phyloP scores from a whole-genome alignment of 116 monocot species.

The Papilionanthe hybrid region DNA sequence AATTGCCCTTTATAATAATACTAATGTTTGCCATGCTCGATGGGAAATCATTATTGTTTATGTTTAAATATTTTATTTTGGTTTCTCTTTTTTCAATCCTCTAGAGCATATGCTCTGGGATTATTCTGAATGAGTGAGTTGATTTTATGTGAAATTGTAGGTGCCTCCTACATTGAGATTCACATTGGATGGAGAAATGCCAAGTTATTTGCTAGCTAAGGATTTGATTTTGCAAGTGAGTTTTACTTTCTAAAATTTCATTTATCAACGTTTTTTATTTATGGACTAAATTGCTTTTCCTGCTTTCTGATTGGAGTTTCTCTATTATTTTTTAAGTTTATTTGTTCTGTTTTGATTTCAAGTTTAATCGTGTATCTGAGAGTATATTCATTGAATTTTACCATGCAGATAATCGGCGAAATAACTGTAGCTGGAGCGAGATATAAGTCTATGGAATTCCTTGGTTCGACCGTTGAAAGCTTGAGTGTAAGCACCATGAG shows the following conservation, averaged over 20 bases:
- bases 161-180: constrained; percentile 93
- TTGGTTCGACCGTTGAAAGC: constrained; percentile 83
- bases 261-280: not conserved
- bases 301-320: not conserved
- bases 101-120: not conserved
- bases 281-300: not conserved
- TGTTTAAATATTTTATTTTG: not conserved
- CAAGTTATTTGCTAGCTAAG: constrained; percentile 87
- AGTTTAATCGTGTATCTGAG: not conserved
- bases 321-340: not conserved
- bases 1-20: not conserved
- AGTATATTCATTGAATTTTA: constrained; percentile 2
- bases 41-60: not conserved
- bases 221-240: constrained; percentile 97
- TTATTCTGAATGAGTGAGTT: not conserved
- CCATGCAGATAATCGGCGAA: constrained; percentile 93
- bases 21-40: not conserved
- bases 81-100: not conserved
- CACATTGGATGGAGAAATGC: constrained; percentile 98
- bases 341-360: not conserved
- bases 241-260: not conserved
- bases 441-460: constrained; percentile 96
- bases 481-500: constrained; percentile 47
- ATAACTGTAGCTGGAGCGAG: constrained; percentile 93
- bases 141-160: constrained; percentile 30